Base-by-base conservation (phyloP, 306 rosid species). In the Coriaria nepalensis region DNA sequence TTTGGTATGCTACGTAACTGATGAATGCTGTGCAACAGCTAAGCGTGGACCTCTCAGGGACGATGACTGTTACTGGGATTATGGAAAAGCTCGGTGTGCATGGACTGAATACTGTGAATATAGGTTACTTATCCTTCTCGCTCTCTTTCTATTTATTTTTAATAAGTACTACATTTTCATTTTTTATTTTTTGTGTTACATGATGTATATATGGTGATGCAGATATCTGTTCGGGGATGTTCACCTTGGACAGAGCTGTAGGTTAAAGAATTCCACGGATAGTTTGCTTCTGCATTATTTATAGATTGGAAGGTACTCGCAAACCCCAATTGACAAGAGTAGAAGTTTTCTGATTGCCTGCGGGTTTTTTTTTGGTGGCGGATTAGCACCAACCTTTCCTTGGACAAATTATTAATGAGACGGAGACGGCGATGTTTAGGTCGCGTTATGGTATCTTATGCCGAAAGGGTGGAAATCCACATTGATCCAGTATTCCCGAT, bases 41-140 rank as follows among this genome's bases (percentile, higher is more conserved):
- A 90, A 81, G 73, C 95, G 98, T 2, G 98, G 98, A 49, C 98
- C 98, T 60, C 50, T 90, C 68, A 85, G 98, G 69, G 64, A 85
- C 13, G 98, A 81, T 7, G 94, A 90, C 65, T 90, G 98, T 77
- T 90, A 79, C 57, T 90, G 98, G 98, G 98, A 90, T 80, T 90
- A 90, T 65, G 98, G 92, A 45, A 90, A 85, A 68, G 98, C 98
- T 63, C 94, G 98, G 40, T 90, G 98, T 77, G 87, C 95, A 35
- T 90, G 87, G 95, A 50, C 94, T 3, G 95, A 85, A 14, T 74
- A 90, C 68, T 90, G 98, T 71, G 98, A 85, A 81, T 90, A 90
- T 59, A 85, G 98, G 98, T 90, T 47, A 37, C n/a, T n/a, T n/a
- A n/a, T n/a, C n/a, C n/a, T n/a, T n/a, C n/a, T n/a, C n/a, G n/a